These are phyloP conservation scores for Aspergillus piperis DNA, from an alignment of 2,329 filamentous ascomycete genomes.

Conservation along the genomic window DNA sequence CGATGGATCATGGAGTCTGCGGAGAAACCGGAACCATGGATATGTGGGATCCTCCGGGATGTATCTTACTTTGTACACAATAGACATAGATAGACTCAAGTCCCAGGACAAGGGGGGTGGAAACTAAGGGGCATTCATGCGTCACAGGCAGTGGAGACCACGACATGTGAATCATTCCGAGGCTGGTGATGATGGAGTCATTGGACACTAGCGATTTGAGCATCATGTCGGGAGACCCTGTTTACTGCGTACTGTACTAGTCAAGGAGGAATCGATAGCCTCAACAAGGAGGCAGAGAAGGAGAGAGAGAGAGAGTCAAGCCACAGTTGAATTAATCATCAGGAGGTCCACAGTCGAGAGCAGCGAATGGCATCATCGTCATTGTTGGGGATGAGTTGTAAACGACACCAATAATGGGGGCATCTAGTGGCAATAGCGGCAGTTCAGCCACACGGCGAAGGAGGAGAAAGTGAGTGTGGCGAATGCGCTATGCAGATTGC, in stretches of 20 bases:
- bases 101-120: background rate
- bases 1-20: background rate
- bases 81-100: background rate
- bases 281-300: background rate
- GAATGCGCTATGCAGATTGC: background rate
- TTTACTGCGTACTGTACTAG: background rate
- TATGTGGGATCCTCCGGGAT: background rate
- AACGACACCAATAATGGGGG: background rate
- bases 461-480: background rate
- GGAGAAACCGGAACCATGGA: conserved; percentile 1
- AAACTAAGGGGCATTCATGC: background rate
- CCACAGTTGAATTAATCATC: background rate
- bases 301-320: background rate
- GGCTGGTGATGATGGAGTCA: background rate
- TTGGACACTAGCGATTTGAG: background rate
- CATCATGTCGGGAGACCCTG: background rate
- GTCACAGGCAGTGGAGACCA: background rate
- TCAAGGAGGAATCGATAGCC: background rate
- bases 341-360: background rate
- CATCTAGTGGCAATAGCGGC: background rate
- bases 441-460: background rate
- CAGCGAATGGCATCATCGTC: background rate
- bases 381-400: background rate
- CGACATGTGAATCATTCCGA: background rate
- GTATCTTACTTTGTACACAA: too few species aligned